Evolutionary conservation across 306 rosid genomes (phyloP).

Genomic region (Mimosa bimucronata): DNA sequence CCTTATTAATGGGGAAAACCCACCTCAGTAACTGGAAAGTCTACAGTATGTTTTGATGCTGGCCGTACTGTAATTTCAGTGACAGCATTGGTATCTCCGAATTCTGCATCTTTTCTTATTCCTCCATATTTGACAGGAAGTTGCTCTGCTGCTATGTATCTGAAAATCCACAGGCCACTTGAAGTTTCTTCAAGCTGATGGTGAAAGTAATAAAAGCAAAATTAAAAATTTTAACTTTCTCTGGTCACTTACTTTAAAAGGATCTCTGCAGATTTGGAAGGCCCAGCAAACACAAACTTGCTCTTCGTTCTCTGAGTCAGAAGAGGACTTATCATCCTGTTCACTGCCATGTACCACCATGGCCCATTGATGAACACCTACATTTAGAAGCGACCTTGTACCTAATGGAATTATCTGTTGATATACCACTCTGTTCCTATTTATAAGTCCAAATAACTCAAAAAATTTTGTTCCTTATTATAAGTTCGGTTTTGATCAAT

Average conservation of each 20-base stretch:
- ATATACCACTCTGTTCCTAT: neutral
- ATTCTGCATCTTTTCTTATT: slow-evolving; percentile 66
- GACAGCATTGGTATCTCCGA: slow-evolving; percentile 55
- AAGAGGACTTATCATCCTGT: slow-evolving; percentile 48
- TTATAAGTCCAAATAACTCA: too few species aligned
- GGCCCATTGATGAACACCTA: slow-evolving; percentile 86
- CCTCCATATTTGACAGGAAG: slow-evolving; percentile 83
- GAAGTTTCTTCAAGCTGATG: neutral
- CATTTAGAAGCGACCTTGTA: neutral
- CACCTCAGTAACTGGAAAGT: slow-evolving; percentile 70
- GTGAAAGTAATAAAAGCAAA: neutral
- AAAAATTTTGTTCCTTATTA: too few species aligned
- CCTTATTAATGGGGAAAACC: slow-evolving; percentile 21
- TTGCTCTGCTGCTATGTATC: slow-evolving; percentile 72
- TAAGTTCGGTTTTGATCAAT: too few species aligned
- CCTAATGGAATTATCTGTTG: neutral
- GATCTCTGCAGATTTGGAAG: slow-evolving; percentile 1
- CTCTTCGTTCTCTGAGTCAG: slow-evolving; percentile 4
- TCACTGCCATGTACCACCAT: slow-evolving; percentile 82
- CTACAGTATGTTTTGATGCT: slow-evolving; percentile 64
- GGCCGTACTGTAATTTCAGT: slow-evolving; percentile 62
- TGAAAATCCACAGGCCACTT: slow-evolving; percentile 34
- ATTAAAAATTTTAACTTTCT: neutral
- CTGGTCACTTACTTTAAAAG: slow-evolving; percentile 22
- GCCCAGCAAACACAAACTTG: slow-evolving; percentile 1